Percentiles rank a stretch among this genome's conserved stretches.
Evolutionary conservation across 129 eudicot genomes (phyloP).

Genomic region (Arctium lappa): DNA sequence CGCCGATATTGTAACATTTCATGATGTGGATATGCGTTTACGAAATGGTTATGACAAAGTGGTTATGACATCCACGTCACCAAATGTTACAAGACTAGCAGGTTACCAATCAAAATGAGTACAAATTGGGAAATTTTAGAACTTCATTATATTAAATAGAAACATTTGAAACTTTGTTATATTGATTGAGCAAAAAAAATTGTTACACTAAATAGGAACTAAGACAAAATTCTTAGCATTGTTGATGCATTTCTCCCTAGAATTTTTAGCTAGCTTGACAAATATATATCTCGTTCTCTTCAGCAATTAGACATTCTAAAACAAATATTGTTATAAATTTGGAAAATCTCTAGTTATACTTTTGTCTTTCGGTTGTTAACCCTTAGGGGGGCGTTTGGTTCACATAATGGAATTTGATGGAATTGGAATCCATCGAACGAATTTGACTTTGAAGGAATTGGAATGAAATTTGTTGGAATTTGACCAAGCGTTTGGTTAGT

Average conservation of each 20-base stretch:
- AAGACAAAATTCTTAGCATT: background rate
- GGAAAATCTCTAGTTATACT: background rate
- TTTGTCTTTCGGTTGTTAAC: background rate
- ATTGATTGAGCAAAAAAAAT: background rate
- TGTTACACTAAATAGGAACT: background rate
- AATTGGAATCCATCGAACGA: no score
- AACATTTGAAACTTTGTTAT: background rate
- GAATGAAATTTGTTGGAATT: no score
- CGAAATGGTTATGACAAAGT: background rate
- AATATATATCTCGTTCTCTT: background rate
- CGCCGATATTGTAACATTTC: background rate
- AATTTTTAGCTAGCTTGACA: background rate
- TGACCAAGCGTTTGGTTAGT: no score
- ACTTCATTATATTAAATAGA: background rate
- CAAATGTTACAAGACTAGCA: background rate
- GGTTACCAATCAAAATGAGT: background rate
- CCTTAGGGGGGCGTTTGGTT: background rate
- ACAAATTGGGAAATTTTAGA: background rate
- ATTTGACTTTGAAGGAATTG: no score
- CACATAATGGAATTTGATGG: no score
- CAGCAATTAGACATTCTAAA: background rate
- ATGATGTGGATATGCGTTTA: background rate
- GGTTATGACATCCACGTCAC: background rate
- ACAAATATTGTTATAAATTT: background rate
- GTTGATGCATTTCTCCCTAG: background rate